Evolutionary conservation across 2,329 filamentous ascomycete species (phyloP).

Genomic region (Phoma herbarum): DNA sequence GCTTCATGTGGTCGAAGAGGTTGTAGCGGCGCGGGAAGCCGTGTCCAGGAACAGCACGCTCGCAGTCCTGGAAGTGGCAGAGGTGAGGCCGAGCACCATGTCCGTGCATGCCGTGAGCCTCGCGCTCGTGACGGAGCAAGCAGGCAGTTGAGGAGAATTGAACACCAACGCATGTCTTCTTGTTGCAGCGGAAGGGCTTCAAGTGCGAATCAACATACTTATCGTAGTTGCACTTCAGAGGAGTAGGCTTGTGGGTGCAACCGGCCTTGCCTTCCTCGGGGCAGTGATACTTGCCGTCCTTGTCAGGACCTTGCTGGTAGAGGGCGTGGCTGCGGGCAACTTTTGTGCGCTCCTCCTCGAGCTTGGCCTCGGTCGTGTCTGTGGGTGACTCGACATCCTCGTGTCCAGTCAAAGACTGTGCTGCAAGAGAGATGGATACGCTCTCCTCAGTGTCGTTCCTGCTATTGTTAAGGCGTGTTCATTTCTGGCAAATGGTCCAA

Average conservation of each 20-base stretch:
- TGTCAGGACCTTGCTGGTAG: constrained; percentile 71
- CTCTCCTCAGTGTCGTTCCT: constrained; percentile 44
- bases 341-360: constrained; percentile 51
- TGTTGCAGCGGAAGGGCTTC: constrained; percentile 96
- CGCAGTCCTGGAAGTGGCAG: constrained; percentile 87
- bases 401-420: constrained; percentile 41
- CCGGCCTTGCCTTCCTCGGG: constrained; percentile 77
- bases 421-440: constrained; percentile 30
- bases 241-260: constrained; percentile 91
- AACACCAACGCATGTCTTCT: constrained; percentile 80
- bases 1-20: constrained; percentile 94
- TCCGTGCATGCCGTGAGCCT: constrained; percentile 94
- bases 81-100: constrained; percentile 92
- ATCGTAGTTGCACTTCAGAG: constrained; percentile 99
- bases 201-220: constrained; percentile 97
- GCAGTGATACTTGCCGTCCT: constrained; percentile 91
- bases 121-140: constrained; percentile 91
- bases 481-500: too few relatives aligned
- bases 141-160: constrained; percentile 96
- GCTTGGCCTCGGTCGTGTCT: constrained; percentile 44
- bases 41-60: constrained; percentile 80
- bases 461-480: constrained; percentile 11
- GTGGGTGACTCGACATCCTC: constrained; percentile 41
- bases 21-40: constrained; percentile 97
- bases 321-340: constrained; percentile 65